Evolutionary conservation across 2,329 filamentous ascomycete genomes (phyloP).

Genomic region (Exutisphaerella laricina): DNA sequence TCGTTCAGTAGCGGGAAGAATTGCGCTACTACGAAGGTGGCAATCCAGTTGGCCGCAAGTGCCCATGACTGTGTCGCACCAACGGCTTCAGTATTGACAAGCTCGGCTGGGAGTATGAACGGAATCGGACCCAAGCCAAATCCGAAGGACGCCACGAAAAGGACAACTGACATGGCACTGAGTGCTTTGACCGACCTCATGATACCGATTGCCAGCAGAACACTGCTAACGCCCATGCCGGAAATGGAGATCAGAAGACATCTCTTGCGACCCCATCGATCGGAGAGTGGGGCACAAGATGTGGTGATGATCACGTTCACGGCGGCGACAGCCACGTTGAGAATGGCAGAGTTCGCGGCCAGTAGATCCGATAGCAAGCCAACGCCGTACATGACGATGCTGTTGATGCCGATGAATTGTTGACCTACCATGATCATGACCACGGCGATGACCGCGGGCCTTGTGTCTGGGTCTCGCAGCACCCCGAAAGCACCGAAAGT

Average conservation of each 20-base stretch:
- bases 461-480: conserved; percentile 60
- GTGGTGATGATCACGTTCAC: conserved; percentile 82
- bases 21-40: conserved; percentile 87
- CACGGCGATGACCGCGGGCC: conserved; percentile 78
- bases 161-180: conserved; percentile 72
- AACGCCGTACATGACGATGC: conserved; percentile 97
- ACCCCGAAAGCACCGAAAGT: conserved; percentile 49
- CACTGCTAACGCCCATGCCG: conserved; percentile 75
- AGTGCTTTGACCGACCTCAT: conserved; percentile 64
- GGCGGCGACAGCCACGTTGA: conserved; percentile 81
- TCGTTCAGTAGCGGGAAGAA: conserved; percentile 88
- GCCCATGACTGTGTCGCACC: conserved; percentile 88
- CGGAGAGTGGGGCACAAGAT: conserved; percentile 74
- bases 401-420: conserved; percentile 89
- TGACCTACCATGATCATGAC: conserved; percentile 92
- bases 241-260: conserved; percentile 77
- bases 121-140: conserved; percentile 89
- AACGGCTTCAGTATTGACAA: conserved; percentile 84
- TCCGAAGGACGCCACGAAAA: conserved; percentile 86
- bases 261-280: conserved; percentile 79
- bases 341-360: conserved; percentile 69
- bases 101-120: conserved; percentile 86
- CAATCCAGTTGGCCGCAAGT: conserved; percentile 78
- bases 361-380: conserved; percentile 77
- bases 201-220: conserved; percentile 76